phyloP scores from a whole-genome alignment of 495 filamentous ascomycete genomes.

The Daldinia caldariorum region DNA sequence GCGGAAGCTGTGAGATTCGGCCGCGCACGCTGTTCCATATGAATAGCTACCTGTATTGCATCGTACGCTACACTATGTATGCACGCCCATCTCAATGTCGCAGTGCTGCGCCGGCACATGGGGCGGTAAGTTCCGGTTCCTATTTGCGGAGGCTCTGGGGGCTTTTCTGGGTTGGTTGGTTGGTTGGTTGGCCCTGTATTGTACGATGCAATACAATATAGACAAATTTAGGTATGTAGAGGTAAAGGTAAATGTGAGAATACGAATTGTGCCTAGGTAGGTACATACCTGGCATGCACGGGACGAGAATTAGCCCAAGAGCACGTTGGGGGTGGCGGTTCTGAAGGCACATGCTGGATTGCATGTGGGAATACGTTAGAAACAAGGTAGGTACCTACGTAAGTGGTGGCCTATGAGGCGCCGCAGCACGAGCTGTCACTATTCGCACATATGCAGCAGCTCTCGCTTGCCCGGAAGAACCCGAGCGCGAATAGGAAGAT shows the following conservation, averaged over 20 bases:
- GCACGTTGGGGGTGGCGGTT: not conserved
- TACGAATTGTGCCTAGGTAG: not conserved
- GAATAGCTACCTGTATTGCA: too few relatives aligned
- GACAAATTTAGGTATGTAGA: not conserved
- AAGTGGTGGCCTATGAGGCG: not conserved
- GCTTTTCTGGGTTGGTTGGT: not conserved
- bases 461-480: slow-evolving; percentile 12
- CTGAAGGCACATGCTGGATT: not conserved
- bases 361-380: not conserved
- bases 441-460: not conserved
- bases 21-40: too few relatives aligned
- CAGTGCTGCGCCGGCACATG: not conserved
- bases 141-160: not conserved
- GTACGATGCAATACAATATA: not conserved
- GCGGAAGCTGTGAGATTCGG: not conserved
- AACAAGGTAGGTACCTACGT: too few relatives aligned
- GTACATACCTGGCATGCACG: slow-evolving; percentile 6
- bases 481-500: not conserved
- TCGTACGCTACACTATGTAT: not conserved
- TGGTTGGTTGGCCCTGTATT: too few relatives aligned
- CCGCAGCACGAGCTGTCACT: not conserved
- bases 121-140: not conserved
- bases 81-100: slow-evolving; percentile 13
- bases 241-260: too few relatives aligned
- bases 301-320: not conserved